Evolutionary conservation across 163 green algal species (phyloP).

Genomic region (Dunaliella salina): DNA sequence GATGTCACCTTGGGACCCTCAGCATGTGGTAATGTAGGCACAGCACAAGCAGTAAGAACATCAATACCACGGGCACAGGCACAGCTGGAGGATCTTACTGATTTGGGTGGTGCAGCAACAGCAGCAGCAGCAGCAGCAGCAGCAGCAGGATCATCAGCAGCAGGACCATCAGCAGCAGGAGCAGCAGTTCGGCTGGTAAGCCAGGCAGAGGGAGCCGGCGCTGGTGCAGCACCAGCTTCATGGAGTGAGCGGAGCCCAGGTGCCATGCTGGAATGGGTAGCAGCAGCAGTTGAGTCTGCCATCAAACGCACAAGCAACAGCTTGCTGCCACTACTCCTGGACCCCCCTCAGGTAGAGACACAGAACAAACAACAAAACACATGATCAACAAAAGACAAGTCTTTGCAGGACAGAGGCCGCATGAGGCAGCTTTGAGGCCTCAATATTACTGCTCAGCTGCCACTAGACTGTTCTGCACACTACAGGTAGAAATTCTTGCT

Average conservation of each 20-base stretch:
- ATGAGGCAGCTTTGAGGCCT: no score
- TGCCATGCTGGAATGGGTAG: not conserved
- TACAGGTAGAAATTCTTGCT: no score
- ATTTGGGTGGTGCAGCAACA: not conserved
- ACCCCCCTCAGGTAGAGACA: not conserved
- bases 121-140: not conserved
- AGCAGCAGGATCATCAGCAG: not conserved
- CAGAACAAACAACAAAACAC: no score
- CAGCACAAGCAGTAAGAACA: not conserved
- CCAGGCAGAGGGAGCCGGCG: no score
- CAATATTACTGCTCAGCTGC: no score
- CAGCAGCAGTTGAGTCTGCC: not conserved
- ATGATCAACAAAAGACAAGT: no score
- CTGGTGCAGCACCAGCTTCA: not conserved
- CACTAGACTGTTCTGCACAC: no score
- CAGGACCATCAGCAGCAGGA: not conserved
- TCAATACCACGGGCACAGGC: not conserved
- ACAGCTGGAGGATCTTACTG: not conserved
- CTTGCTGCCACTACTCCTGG: not conserved
- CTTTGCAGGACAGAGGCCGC: no score
- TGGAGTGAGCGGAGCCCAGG: not conserved
- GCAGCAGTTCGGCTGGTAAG: not conserved
- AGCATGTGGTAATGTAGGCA: not conserved
- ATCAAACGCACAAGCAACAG: not conserved
- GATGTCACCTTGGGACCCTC: no score